Conservation (phyloP, 306 rosid genomes). For the Quercus rubra region DNA sequence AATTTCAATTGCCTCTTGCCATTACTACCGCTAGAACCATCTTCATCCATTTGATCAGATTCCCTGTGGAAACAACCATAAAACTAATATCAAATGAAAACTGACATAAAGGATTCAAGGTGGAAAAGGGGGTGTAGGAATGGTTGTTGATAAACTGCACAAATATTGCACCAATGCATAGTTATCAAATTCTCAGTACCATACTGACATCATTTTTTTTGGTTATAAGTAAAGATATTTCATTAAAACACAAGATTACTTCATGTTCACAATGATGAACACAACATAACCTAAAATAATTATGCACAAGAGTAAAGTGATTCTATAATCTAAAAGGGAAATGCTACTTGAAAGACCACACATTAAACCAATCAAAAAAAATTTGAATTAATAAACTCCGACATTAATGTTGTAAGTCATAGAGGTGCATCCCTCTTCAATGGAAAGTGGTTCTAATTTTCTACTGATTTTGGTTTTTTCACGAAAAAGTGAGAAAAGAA, state of each 20-base stretch:
- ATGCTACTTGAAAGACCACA: too few species aligned
- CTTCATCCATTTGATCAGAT: conserved; percentile 61
- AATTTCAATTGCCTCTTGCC: conserved; percentile 73
- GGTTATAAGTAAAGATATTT: too few species aligned
- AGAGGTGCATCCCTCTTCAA: neutral
- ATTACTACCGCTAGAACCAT: conserved; percentile 30
- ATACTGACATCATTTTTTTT: neutral
- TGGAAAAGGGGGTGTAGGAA: neutral
- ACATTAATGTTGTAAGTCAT: neutral
- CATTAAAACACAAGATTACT: too few species aligned
- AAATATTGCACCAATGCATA: neutral
- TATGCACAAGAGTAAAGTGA: too few species aligned
- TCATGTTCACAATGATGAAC: too few species aligned
- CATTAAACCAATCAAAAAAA: too few species aligned
- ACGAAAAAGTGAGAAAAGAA: neutral
- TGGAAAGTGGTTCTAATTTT: neutral
- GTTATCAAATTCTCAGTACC: neutral
- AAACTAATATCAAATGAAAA: conserved; percentile 8
- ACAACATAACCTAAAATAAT: too few species aligned
- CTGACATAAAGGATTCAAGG: conserved; percentile 4
- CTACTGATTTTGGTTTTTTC: neutral
- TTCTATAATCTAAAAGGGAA: too few species aligned
- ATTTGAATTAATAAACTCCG: too few species aligned
- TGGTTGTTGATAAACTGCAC: neutral
- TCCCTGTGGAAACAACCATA: conserved; percentile 47